A percentile compares a stretch with the other conserved stretches of the same genome.
phyloP scores from a whole-genome alignment of 345 rosid genomes.

The Citrus mangshanensis region DNA sequence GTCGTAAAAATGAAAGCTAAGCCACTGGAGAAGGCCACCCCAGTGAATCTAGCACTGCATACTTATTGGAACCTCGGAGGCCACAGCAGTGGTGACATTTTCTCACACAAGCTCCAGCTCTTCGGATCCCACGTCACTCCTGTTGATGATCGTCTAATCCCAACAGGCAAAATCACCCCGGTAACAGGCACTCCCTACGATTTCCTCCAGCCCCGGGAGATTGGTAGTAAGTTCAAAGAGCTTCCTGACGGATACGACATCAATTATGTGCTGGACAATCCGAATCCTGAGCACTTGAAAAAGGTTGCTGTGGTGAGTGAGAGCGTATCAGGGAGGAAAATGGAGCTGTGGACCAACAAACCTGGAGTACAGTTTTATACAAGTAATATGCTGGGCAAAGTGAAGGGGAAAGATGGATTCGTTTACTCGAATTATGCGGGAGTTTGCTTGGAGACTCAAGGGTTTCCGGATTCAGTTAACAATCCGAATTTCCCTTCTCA shows the following conservation, averaged over 20 bases:
- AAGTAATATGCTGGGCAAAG: constrained; percentile 41
- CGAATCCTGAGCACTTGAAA: constrained; percentile 28
- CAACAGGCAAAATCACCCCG: constrained; percentile 50
- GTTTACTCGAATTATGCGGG: constrained; percentile 56
- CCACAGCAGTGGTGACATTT: constrained; percentile 62
- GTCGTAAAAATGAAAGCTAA: constrained; percentile 55
- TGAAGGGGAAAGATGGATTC: constrained; percentile 48
- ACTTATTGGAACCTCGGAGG: constrained; percentile 82
- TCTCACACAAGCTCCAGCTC: constrained; percentile 57
- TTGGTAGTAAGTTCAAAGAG: constrained; percentile 47
- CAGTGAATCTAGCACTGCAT: constrained; percentile 75
- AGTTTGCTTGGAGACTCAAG: constrained; percentile 73
- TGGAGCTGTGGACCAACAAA: constrained; percentile 70
- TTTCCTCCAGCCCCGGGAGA: constrained; percentile 44
- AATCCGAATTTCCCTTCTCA: constrained; percentile 74
- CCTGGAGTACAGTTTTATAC: constrained; percentile 79
- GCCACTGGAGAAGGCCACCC: constrained; percentile 55
- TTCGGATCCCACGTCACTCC: constrained; percentile 53
- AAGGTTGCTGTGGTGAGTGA: constrained; percentile 60
- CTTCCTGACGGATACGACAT: constrained; percentile 71
- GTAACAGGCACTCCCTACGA: constrained; percentile 61
- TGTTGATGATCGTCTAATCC: constrained; percentile 66
- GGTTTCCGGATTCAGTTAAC: constrained; percentile 81
- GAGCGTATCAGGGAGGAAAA: constrained; percentile 53
- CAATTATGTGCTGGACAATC: constrained; percentile 55